Evolutionary conservation across 371 early-diverging fungal species (phyloP).

Genomic region (Mucor velutinosus): DNA sequence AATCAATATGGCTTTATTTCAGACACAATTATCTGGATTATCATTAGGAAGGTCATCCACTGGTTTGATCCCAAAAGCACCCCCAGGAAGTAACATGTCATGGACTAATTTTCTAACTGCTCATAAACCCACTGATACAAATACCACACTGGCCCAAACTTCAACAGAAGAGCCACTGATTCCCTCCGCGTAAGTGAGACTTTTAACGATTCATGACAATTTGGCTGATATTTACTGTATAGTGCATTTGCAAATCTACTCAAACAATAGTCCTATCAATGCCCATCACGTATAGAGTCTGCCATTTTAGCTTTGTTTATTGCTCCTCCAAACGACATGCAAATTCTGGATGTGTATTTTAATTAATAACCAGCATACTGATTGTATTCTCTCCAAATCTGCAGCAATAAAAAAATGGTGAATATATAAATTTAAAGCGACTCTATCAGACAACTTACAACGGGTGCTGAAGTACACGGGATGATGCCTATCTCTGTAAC

Average conservation of each 20-base stretch:
- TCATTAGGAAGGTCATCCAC: slow-evolving; percentile 22
- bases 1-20: slow-evolving; percentile 29
- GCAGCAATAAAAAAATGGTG: neutral
- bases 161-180: slow-evolving; percentile 6
- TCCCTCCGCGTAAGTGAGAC: neutral
- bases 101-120: slow-evolving; percentile 19
- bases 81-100: slow-evolving; percentile 19
- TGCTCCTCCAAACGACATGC: neutral
- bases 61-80: slow-evolving; percentile 29
- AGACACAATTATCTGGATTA: slow-evolving; percentile 30
- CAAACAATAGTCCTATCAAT: neutral
- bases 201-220: neutral
- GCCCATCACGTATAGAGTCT: neutral
- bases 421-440: neutral
- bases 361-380: slow-evolving; percentile 12
- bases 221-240: neutral
- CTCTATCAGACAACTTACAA: slow-evolving; percentile 44
- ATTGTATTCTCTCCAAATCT: slow-evolving; percentile 47
- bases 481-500: slow-evolving; percentile 94
- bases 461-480: slow-evolving; percentile 86
- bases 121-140: slow-evolving; percentile 5
- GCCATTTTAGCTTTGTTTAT: neutral
- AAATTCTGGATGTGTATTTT: neutral
- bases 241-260: slow-evolving; percentile 6
- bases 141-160: neutral